These are phyloP conservation scores for Xylaria sp. DNA, from an alignment of 2,329 filamentous ascomycete species.

Conservation along the genomic window DNA sequence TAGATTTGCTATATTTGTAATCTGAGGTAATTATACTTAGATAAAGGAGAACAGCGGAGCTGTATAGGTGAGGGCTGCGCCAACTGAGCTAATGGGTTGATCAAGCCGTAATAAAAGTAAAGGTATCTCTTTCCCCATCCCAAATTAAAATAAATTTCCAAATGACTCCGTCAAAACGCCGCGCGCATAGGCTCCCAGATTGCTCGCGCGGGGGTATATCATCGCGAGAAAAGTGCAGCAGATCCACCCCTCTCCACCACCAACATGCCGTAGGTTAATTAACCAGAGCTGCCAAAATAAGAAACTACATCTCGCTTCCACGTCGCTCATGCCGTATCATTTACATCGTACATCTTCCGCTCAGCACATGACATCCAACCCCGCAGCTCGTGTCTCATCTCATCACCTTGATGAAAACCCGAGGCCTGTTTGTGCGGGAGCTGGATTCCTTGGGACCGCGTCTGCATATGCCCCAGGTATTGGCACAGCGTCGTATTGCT, in stretches of 20 bases:
- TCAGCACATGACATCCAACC: constrained; percentile 5
- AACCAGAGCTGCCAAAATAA: constrained; percentile 8
- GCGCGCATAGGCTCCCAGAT: constrained; percentile 26
- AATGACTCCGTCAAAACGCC: constrained; percentile 33
- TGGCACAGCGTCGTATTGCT: constrained; percentile 84
- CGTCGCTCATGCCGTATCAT: constrained; percentile 8
- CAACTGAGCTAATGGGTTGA: constrained; percentile 1
- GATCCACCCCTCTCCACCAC: constrained; percentile 7
- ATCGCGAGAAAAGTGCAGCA: constrained; percentile 25
- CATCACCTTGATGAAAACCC: constrained; percentile 49
- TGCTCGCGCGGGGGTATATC: constrained; percentile 35
- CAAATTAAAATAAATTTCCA: constrained; percentile 22
- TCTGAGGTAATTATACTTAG: constrained; percentile 29
- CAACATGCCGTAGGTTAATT: background rate
- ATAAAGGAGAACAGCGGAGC: constrained; percentile 21
- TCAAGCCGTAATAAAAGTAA: constrained; percentile 2
- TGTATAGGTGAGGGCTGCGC: constrained; percentile 25
- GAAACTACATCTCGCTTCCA: background rate
- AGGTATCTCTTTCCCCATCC: constrained; percentile 34
- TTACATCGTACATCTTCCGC: constrained; percentile 6
- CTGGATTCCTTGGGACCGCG: constrained; percentile 64
- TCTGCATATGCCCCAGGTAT: constrained; percentile 86
- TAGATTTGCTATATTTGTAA: background rate
- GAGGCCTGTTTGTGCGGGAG: constrained; percentile 58
- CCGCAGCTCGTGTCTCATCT: constrained; percentile 15